These are phyloP conservation scores for Boletus patriciae DNA, from an alignment of 768 basidiomycete species.

Conservation along the genomic window DNA sequence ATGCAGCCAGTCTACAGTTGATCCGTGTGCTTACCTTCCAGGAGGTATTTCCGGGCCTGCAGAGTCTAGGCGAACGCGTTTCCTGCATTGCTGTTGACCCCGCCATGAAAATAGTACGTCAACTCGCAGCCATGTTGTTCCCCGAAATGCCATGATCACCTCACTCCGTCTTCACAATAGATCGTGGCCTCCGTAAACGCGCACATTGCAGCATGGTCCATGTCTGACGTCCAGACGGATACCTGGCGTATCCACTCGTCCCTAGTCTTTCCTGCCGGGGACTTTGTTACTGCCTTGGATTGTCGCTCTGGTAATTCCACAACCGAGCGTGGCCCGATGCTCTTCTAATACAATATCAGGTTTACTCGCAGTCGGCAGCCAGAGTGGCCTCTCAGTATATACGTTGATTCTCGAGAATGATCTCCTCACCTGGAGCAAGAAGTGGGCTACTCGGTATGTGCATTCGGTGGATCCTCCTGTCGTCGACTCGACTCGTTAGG, in stretches of 20 bases:
- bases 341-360: conserved; percentile 48
- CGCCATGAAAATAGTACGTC: conserved; percentile 77
- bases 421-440: conserved; percentile 78
- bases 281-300: conserved; percentile 61
- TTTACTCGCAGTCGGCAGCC: conserved; percentile 68
- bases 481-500: conserved; percentile 11
- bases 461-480: not conserved
- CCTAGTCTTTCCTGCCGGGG: conserved; percentile 57
- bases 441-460: conserved; percentile 68
- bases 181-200: conserved; percentile 69
- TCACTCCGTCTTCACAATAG: conserved; percentile 39
- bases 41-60: conserved; percentile 73
- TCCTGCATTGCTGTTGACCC: conserved; percentile 70
- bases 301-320: conserved; percentile 64
- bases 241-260: conserved; percentile 84
- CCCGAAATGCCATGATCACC: conserved; percentile 8
- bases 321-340: not conserved
- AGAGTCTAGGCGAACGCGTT: conserved; percentile 45
- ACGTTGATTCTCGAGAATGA: conserved; percentile 79
- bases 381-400: conserved; percentile 64
- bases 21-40: conserved; percentile 73
- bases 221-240: conserved; percentile 61
- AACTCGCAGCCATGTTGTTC: not conserved
- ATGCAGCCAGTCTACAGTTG: conserved; percentile 66
- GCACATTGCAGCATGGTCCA: conserved; percentile 76